Percentiles rank a stretch among this genome's conserved stretches.
Evolutionary conservation across 306 rosid species (phyloP).

Genomic region (Quercus suber): DNA sequence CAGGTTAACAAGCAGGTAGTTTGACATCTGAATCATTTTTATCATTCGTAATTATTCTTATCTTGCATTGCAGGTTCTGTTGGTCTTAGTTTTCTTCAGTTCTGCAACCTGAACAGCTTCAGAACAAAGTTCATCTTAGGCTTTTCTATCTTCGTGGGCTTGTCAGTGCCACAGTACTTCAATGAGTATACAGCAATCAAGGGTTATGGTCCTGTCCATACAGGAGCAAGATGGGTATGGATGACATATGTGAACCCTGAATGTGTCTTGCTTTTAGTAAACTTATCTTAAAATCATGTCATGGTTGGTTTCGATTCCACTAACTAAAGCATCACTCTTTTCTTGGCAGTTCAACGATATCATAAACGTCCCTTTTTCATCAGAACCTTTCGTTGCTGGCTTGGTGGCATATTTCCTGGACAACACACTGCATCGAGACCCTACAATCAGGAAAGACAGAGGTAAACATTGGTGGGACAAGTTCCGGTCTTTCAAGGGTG

Average conservation of each 20-base stretch:
- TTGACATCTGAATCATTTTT: constrained; percentile 6
- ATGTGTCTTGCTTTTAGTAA: not conserved
- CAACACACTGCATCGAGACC: constrained; percentile 76
- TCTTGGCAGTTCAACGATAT: constrained; percentile 89
- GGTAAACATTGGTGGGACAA: constrained; percentile 99
- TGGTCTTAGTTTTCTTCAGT: constrained; percentile 94
- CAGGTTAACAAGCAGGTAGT: constrained; percentile 2
- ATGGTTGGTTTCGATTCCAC: not conserved
- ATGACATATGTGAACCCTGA: not conserved
- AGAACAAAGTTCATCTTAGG: constrained; percentile 85
- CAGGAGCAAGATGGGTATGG: constrained; percentile 87
- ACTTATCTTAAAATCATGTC: constrained; percentile 11
- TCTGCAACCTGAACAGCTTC: constrained; percentile 95
- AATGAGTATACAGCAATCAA: constrained; percentile 77
- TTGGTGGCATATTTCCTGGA: constrained; percentile 79
- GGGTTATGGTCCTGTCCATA: constrained; percentile 93
- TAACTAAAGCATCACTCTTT: not conserved
- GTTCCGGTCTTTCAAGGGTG: constrained; percentile 72
- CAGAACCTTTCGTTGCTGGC: constrained; percentile 93
- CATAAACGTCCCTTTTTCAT: constrained; percentile 83
- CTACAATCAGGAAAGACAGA: constrained; percentile 65
- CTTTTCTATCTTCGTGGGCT: constrained; percentile 87
- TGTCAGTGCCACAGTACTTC: constrained; percentile 94
- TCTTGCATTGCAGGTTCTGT: constrained; percentile 48
- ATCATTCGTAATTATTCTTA: not conserved